Percentiles rank a stretch among this genome's conserved stretches.
These are phyloP conservation scores for Trichoderma asperelloides DNA, from an alignment of 495 filamentous ascomycete genomes.

Conservation along the genomic window DNA sequence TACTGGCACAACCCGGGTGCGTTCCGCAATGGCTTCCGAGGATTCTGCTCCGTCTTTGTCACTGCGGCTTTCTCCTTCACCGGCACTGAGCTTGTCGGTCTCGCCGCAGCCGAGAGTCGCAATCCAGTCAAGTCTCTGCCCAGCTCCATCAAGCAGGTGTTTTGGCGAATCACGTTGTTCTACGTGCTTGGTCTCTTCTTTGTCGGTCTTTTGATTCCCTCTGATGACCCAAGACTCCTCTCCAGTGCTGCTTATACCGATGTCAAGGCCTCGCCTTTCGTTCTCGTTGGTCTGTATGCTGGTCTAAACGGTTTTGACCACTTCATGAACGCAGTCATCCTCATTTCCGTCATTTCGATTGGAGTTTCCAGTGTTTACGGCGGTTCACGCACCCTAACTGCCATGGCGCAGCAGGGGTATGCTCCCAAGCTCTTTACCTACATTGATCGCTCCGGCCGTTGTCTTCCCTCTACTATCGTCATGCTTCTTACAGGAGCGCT, in stretches of 20 bases:
- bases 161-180: conserved; percentile 82
- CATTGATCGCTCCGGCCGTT: conserved; percentile 50
- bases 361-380: conserved; percentile 57
- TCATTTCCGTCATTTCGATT: conserved; percentile 47
- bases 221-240: conserved; percentile 27
- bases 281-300: conserved; percentile 55
- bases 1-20: conserved; percentile 49
- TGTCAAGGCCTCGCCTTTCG: conserved; percentile 52
- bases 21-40: conserved; percentile 61
- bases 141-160: conserved; percentile 67
- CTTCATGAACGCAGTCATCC: conserved; percentile 65
- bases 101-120: conserved; percentile 71
- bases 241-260: conserved; percentile 32
- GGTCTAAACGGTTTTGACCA: conserved; percentile 56
- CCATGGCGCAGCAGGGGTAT: conserved; percentile 47
- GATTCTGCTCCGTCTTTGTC: conserved; percentile 58
- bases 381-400: conserved; percentile 56
- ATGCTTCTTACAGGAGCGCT: conserved; percentile 41
- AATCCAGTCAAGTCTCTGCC: conserved; percentile 72
- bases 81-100: conserved; percentile 62
- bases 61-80: conserved; percentile 59
- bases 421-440: conserved; percentile 49
- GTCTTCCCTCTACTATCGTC: conserved; percentile 41
- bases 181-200: conserved; percentile 58
- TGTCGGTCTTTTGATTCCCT: conserved; percentile 44